A percentile compares a stretch with the other conserved stretches of the same genome.
These are phyloP conservation scores for Aureobasidium sp. DNA, from an alignment of 2,329 filamentous ascomycete species.

Conservation along the genomic window DNA sequence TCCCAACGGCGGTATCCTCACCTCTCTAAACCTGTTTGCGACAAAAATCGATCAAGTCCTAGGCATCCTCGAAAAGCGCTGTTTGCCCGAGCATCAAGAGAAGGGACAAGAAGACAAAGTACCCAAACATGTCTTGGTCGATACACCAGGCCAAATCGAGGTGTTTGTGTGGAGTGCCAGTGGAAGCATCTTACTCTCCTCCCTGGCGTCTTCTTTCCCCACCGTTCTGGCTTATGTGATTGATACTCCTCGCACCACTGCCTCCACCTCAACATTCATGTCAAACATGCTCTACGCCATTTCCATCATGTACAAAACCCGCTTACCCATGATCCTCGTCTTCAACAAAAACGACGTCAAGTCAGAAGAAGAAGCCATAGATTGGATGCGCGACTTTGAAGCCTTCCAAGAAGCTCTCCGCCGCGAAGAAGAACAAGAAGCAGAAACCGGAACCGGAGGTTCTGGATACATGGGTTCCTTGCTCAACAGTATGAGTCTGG, in stretches of 20 bases:
- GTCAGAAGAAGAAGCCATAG: slow-evolving; percentile 80
- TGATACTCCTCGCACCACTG: slow-evolving; percentile 83
- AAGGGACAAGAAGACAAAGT: slow-evolving; percentile 28
- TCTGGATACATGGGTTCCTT: slow-evolving; percentile 95
- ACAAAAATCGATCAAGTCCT: slow-evolving; percentile 98
- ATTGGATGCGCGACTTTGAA: slow-evolving; percentile 99
- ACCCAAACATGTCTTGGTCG: slow-evolving; percentile 73
- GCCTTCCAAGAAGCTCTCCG: slow-evolving; percentile 82
- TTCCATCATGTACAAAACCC: slow-evolving; percentile 97
- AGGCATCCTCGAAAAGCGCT: slow-evolving; percentile 77
- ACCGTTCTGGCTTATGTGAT: slow-evolving; percentile 97
- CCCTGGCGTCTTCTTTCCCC: slow-evolving; percentile 85
- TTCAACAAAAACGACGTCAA: slow-evolving; percentile 99
- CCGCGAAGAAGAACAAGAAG: slow-evolving; percentile 64
- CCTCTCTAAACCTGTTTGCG: slow-evolving; percentile 89
- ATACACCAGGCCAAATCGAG: slow-evolving; percentile 96
- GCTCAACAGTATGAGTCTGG: slow-evolving; percentile 94
- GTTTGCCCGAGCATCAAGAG: slow-evolving; percentile 23
- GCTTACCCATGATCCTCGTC: slow-evolving; percentile 94
- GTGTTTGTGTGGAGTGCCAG: slow-evolving; percentile 98
- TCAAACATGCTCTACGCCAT: slow-evolving; percentile 99
- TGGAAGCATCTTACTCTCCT: slow-evolving; percentile 87
- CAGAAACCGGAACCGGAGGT: slow-evolving; percentile 62
- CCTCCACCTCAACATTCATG: slow-evolving; percentile 96
- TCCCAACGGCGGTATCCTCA: slow-evolving; percentile 93